Base-by-base conservation (phyloP, 257 asterid species). In the Verbascum thapsus region DNA sequence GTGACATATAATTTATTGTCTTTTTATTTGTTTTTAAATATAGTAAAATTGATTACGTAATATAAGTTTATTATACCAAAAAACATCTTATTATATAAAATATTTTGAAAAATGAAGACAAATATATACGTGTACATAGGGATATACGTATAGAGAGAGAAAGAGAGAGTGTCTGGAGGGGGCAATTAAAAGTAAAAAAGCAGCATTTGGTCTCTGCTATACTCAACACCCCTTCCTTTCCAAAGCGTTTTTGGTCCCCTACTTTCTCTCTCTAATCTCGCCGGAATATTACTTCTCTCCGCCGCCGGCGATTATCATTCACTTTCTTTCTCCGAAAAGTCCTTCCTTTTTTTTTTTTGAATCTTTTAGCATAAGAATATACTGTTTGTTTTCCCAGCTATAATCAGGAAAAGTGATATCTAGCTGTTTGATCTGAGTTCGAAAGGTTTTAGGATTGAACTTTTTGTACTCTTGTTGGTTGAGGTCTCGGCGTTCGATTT, bases 201-300 rank as follows among this genome's bases (percentile, higher is more conserved):
- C 90, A 80, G 88, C 95, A 81, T 85, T 84, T 90, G 95, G 98
- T 87, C 95, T 84, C 80, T 81, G 86, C 85, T 70, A 74, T 77
- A 67, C 86, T 85, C 80, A 80, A 85, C 96, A 90, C 78, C 75
- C 70, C 76, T 40, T 78, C 86, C 81, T 83, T 90, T 74, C 84
- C 91, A 84, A 88, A 83, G 86, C 90, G 76, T 71, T 76, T 60
- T 76, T 72, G 83, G 94, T 85, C 94, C 55, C 86, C 87, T 47
- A 30, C 60, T 68, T 26, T 67, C 83, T 71, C 77, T 65, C 75
- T 64, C 53, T n/a, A n/a, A n/a, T n/a, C n/a, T n/a, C n/a, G n/a
- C 83, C 81, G 85, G 89, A 15, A 53, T 41, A 10, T n/a, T n/a
- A 22, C 16, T 54, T 63, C 23, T 26, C 41, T 44, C 81, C 76